Evolutionary conservation across 129 eudicot genomes (phyloP).

Genomic region (carrot (Daucus carota)): DNA sequence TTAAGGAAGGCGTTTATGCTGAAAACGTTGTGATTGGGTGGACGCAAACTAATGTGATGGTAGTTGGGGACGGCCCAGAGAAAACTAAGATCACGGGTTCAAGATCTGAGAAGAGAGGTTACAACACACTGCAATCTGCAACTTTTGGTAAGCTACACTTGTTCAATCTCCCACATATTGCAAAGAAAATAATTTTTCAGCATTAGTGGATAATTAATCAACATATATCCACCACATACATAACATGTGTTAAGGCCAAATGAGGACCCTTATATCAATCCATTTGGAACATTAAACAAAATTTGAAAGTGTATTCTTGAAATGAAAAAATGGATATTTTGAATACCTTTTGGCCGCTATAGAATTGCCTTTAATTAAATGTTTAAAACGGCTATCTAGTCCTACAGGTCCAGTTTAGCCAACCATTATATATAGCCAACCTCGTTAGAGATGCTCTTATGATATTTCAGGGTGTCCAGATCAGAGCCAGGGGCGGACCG

Average conservation of each 20-base stretch:
- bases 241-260: no score
- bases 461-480: not conserved
- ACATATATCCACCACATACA: not conserved
- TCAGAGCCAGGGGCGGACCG: no score
- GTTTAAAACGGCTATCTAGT: no score
- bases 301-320: no score
- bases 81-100: slow-evolving; percentile 29
- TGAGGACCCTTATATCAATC: no score
- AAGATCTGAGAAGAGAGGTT: slow-evolving; percentile 16
- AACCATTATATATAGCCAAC: no score
- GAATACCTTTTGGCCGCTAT: no score
- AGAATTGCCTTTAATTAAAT: not conserved
- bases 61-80: not conserved
- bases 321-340: no score
- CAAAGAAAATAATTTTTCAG: not conserved
- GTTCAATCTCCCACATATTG: not conserved
- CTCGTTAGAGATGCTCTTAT: not conserved
- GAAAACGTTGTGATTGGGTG: slow-evolving; percentile 24
- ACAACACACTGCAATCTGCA: slow-evolving; percentile 20
- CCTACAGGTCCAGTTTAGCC: no score
- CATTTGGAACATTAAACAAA: not conserved
- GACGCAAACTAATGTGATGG: slow-evolving; percentile 10
- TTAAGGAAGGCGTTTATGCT: slow-evolving; percentile 35
- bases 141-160: slow-evolving; percentile 26
- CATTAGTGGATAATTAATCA: no score